Evolutionary conservation across 2,329 filamentous ascomycete species (phyloP), one percentile per base, ranked within the genome.

Genomic region (Chalara sp.): DNA sequence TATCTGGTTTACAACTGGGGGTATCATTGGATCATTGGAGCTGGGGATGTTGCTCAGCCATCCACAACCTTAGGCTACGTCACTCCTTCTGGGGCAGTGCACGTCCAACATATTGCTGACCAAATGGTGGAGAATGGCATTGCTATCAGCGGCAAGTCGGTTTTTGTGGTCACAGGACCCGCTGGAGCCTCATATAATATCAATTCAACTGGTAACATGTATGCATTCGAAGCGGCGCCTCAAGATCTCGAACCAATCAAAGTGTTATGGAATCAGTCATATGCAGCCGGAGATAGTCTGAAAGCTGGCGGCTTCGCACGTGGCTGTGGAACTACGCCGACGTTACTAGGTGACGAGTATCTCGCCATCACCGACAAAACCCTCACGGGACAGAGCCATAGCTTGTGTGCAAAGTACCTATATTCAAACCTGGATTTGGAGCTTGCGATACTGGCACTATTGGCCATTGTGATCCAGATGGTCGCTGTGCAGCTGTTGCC

Each of bases 111-210:
- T 32, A 41, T 56, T 6, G 33, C 39, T 6, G 40, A 51, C 32
- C 54, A 56, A 40, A 40, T 51, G 5, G 45, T 56, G 13, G 55
- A 57, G 44, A 57, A 57, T 42, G 51, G 51, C 35, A 56, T 57
- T 32, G 54, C 54, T 6, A 33, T 56, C 48, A 54, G 39, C 37
- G 54, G 54, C 4, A 50, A 33, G 28, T 54, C 53, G 28, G 46
- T 53, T 8, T 57, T 46, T 44, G 35, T 56, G 11, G 47, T 54
- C 8, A 56, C 51, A 12, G 55, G 55, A 7, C 54, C 55, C 3
- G 30, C 54, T 6, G 51, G 40, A 6, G 31, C 10, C 12, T 37
- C 12, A 6, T 33, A n/a, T 13, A 6, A 40, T 21, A 10, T 3
- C 13, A 49, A 46, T 30, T 32, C 54, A 21, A 49, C 47, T 6